Base-by-base conservation (phyloP, 1,284 basidiomycete genomes). In the Marasmius oreades region DNA sequence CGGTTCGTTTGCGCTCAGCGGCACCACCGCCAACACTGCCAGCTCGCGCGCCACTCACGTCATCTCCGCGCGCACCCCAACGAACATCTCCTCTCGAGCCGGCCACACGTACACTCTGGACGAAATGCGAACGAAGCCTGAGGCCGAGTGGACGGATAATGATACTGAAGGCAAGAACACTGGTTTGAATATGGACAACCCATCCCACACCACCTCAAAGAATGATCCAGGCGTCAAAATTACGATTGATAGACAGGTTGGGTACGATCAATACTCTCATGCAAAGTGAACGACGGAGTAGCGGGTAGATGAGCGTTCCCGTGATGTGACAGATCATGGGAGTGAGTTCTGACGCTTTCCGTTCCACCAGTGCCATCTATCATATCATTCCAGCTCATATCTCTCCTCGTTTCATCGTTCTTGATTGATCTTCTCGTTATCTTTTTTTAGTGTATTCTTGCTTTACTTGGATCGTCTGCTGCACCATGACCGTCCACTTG, bases 1-100 rank as follows among this genome's bases (percentile, higher is more conserved):
- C 39, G 89, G 89, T 18, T 75, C 78, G 34, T 91, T 89, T 67
- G 78, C 84, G 28, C 85, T 86, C 64, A 77, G 81, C 46, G 72
- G 68, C 61, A 68, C 75, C 26, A 69, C 74, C 18, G 70, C 70
- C 53, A 70, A 68, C 61, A 70, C 69, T 10, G 28, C 5, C 56
- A 74, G 76, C 34, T 76, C 77, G 33, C 73, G 76, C 61, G 77
- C 62, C 74, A 7, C 59, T 74, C 50, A 67, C 71, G 39, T 31
- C 64, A 53, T 72, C 55, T 66, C 69, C 42, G 65, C 73, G n/a
- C 68, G 77, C 52, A 66, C 70, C 61, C 63, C 75, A 4, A 58
- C 75, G 45, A 67, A 56, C 64, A 51, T 72, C 55, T 67, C 69
- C 37, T 65, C 72, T n/a, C 67, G 68, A 54, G 70, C 68, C 16